Percentiles rank a stretch among this genome's conserved stretches.
These are phyloP conservation scores for Bothriochloa decipiens DNA, from an alignment of 176 grass and related monocot genomes.

Conservation along the genomic window DNA sequence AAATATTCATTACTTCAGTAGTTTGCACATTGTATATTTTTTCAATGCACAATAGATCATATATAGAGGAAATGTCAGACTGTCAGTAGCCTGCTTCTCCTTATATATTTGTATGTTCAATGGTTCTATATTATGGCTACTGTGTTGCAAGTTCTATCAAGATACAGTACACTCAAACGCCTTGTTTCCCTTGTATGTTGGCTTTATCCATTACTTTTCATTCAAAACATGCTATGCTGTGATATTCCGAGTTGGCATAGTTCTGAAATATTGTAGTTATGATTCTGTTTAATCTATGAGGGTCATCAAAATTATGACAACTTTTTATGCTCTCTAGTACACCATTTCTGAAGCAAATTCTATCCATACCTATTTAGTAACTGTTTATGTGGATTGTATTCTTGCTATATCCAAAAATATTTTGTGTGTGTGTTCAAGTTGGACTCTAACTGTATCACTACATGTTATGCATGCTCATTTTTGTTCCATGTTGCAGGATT, in stretches of 20 bases:
- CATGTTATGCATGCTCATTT: constrained; percentile 3
- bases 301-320: neutral
- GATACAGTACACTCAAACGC: neutral
- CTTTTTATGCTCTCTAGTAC: neutral
- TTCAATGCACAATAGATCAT: neutral
- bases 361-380: neutral
- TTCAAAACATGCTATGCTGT: constrained; percentile 4
- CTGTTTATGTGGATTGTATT: constrained; percentile 2
- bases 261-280: constrained; percentile 10
- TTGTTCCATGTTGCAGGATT: constrained; percentile 62
- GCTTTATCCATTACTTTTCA: neutral
- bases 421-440: neutral
- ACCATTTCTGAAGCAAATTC: neutral
- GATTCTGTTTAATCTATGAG: constrained; percentile 1
- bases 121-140: neutral
- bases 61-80: neutral
- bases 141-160: neutral
- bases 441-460: constrained; percentile 12
- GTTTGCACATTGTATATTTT: constrained; percentile 7
- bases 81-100: constrained; percentile 2
- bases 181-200: neutral
- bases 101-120: neutral
- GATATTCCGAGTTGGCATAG: constrained; percentile 13
- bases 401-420: constrained; percentile 1
- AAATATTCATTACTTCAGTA: neutral